Conservation (phyloP, 2,329 filamentous ascomycete species). For the Pseudogymnoascus sp. region DNA sequence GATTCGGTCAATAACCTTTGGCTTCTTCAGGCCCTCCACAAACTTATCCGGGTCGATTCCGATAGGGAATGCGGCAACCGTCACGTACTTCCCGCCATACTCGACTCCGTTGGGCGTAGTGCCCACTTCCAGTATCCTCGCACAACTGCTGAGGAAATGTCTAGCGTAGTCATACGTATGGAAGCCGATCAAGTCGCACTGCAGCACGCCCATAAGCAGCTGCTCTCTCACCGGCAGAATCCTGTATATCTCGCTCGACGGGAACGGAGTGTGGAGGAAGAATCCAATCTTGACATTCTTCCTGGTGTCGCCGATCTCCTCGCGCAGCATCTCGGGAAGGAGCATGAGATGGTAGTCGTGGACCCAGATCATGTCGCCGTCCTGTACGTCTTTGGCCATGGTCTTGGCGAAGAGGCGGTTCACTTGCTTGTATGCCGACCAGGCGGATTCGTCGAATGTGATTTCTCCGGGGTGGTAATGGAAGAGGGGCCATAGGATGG, state of each 20-base stretch:
- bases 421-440: constrained; percentile 87
- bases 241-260: constrained; percentile 92
- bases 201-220: constrained; percentile 76
- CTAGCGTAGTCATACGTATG: constrained; percentile 99
- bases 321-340: constrained; percentile 86
- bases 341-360: constrained; percentile 99
- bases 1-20: constrained; percentile 82
- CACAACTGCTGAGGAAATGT: constrained; percentile 93
- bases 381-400: constrained; percentile 78
- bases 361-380: constrained; percentile 94
- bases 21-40: constrained; percentile 76
- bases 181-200: constrained; percentile 94
- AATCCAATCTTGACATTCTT: constrained; percentile 97
- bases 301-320: constrained; percentile 72
- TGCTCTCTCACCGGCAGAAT: constrained; percentile 89
- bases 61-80: constrained; percentile 92
- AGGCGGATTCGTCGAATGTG: constrained; percentile 91
- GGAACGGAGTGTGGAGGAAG: constrained; percentile 96
- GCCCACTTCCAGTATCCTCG: constrained; percentile 68
- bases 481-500: constrained; percentile 96
- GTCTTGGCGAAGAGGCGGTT: constrained; percentile 88
- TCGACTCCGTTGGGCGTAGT: constrained; percentile 93
- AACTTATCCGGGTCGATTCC: constrained; percentile 98
- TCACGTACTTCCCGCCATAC: constrained; percentile 79
- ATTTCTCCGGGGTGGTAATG: constrained; percentile 99